These are phyloP conservation scores for Prunus persica DNA, from an alignment of 306 rosid genomes.

Conservation along the genomic window Prunus_persica_NCBIv2 NC_034015.1:17082001-17082500, in stretches of 20 bases:
- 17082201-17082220: conserved; percentile 11
- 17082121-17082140: conserved; percentile 24
- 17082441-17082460: conserved; percentile 23
- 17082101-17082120: conserved; percentile 27
- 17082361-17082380: conserved; percentile 56
- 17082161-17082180: neutral
- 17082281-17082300: conserved; percentile 83
- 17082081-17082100: conserved; percentile 12
- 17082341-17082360: conserved; percentile 86
- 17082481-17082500: neutral
- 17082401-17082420: conserved; percentile 3
- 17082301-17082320: conserved; percentile 85
- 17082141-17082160: neutral
- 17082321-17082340: conserved; percentile 70
- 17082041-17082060: conserved; percentile 49
- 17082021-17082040: conserved; percentile 38
- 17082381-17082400: conserved; percentile 40
- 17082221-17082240: conserved; percentile 10
- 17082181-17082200: conserved; percentile 6
- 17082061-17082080: conserved; percentile 57
- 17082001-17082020: conserved; percentile 51
- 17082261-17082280: conserved; percentile 46
- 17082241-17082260: conserved; percentile 53
- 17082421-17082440: conserved; percentile 22
- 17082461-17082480: neutral